Base-by-base conservation (phyloP, 345 rosid genomes). In the Sapria himalayana region DNA sequence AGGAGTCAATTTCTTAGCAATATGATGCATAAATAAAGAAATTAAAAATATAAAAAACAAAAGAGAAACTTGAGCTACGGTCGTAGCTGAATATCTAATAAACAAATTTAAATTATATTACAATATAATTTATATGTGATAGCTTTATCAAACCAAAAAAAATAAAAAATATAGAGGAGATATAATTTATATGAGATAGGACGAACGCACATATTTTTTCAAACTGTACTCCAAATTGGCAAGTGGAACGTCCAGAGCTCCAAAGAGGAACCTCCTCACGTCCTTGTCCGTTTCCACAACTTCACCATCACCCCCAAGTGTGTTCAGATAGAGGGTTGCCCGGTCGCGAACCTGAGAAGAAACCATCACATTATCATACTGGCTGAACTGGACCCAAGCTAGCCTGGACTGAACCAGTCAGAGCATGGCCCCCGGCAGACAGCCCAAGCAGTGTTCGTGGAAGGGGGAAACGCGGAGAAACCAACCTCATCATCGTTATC, bases 401-500 rank as follows among this genome's bases (percentile, higher is more conserved):
- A n/a, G n/a, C n/a, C n/a, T n/a, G n/a, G n/a, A n/a, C n/a, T n/a
- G n/a, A n/a, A n/a, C n/a, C n/a, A n/a, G n/a, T n/a, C n/a, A n/a
- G n/a, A n/a, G n/a, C n/a, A n/a, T n/a, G n/a, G n/a, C n/a, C n/a
- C n/a, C n/a, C n/a, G n/a, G n/a, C n/a, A n/a, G n/a, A n/a, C n/a
- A n/a, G n/a, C n/a, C n/a, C n/a, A n/a, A n/a, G n/a, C n/a, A n/a
- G n/a, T n/a, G n/a, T n/a, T n/a, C n/a, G n/a, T n/a, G n/a, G n/a
- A n/a, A n/a, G n/a, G n/a, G n/a, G n/a, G n/a, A n/a, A n/a, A n/a
- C n/a, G n/a, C 9, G 37, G 5, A 22, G n/a, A 24, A 51, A 46
- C 74, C 55, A 54, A 78, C 98, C 98, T 89, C 98, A 44, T 89
- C 98, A 74, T 89, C 98, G 57, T 81, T 61, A 55, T 89, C 98